phyloP scores from a whole-genome alignment of 176 grass and related monocot genomes.

The Aegilops longissima region DNA sequence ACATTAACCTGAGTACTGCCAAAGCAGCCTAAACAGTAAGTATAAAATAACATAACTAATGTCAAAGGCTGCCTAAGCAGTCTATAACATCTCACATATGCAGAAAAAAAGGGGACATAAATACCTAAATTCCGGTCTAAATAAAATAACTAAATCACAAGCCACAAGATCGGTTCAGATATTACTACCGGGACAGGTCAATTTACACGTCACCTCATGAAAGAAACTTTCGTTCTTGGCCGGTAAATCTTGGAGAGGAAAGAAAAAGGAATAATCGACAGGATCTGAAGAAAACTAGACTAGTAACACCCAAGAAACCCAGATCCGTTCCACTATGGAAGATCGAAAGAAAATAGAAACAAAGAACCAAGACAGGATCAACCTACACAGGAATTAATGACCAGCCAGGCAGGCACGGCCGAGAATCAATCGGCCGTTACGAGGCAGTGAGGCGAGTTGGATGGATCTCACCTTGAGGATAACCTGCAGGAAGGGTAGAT shows the following conservation, averaged over 20 bases:
- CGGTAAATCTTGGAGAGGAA: not conserved
- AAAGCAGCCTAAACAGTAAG: not conserved
- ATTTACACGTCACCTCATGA: conserved; percentile 9
- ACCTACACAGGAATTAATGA: not conserved
- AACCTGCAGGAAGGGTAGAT: not conserved
- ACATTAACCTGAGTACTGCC: not conserved
- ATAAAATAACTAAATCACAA: not conserved
- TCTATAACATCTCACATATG: not conserved
- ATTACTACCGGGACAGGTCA: not conserved
- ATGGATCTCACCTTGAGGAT: conserved; percentile 24
- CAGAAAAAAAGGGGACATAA: not conserved
- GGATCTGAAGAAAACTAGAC: not conserved
- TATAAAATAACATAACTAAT: not conserved
- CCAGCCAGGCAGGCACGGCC: not conserved
- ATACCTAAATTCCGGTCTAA: not conserved
- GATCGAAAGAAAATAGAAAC: not conserved
- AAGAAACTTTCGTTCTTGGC: not conserved
- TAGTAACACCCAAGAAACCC: not conserved
- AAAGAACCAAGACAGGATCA: not conserved
- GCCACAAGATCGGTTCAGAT: not conserved
- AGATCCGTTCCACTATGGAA: not conserved
- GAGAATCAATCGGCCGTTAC: not conserved
- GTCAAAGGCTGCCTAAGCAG: not conserved
- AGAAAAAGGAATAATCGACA: not conserved
- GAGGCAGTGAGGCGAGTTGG: not conserved